These are phyloP conservation scores for Hymenoscyphus fructigenus DNA, from an alignment of 2,329 filamentous ascomycete species.

Conservation along the genomic window DNA sequence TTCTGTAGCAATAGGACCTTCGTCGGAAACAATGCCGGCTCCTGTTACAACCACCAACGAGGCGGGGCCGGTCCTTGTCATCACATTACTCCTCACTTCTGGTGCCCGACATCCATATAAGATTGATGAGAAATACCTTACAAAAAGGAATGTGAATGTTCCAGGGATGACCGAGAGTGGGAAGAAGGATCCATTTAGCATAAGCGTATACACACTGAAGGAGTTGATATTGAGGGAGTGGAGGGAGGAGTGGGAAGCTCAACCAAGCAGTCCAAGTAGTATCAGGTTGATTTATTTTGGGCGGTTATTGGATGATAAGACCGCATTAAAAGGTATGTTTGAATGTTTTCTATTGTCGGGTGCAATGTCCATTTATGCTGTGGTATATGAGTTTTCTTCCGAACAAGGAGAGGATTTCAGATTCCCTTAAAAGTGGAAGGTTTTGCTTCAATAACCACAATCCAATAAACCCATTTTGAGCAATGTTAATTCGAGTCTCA, in stretches of 20 bases:
- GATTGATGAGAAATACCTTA: slow-evolving; percentile 82
- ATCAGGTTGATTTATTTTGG: slow-evolving; percentile 93
- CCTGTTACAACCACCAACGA: slow-evolving; percentile 20
- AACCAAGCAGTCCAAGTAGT: slow-evolving; percentile 80
- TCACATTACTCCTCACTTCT: slow-evolving; percentile 79
- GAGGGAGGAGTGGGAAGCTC: slow-evolving; percentile 86
- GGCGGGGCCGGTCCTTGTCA: slow-evolving; percentile 57
- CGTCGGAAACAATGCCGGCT: slow-evolving; percentile 19
- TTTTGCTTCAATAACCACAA: background rate
- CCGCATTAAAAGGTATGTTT: slow-evolving; percentile 73
- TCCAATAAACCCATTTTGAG: background rate
- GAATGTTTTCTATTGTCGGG: background rate
- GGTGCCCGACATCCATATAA: slow-evolving; percentile 87
- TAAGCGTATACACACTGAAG: slow-evolving; percentile 92
- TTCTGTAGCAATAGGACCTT: slow-evolving; percentile 30
- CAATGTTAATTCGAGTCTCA: background rate
- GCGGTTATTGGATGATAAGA: slow-evolving; percentile 86
- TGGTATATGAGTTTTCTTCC: background rate
- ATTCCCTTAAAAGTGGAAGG: background rate
- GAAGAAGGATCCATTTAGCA: slow-evolving; percentile 75
- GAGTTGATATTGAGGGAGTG: slow-evolving; percentile 92
- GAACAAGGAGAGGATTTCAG: background rate
- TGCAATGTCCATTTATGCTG: background rate
- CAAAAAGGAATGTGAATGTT: slow-evolving; percentile 74
- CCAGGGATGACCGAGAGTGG: slow-evolving; percentile 62